Base-by-base conservation (phyloP, 495 filamentous ascomycete species). In the Thozetella sp. region DNA sequence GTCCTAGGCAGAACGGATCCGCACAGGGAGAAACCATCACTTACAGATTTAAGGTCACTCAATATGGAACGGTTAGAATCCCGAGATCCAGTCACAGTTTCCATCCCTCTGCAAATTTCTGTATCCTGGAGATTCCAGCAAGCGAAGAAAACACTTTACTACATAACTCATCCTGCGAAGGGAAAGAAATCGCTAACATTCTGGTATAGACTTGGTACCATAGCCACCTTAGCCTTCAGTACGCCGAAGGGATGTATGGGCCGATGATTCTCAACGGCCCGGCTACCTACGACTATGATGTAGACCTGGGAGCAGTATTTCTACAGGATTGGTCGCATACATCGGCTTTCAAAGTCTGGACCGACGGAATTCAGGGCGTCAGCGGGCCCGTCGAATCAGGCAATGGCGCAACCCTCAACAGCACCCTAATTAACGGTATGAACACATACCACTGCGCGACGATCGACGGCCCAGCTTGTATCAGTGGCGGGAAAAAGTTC, bases 191-290 rank as follows among this genome's bases (percentile, higher is more conserved):
- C 15, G 30, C 30, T 37, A 37, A 37, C 30, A 48, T 48, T 4
- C 43, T n/a, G 43, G 20, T 48, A 19, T 25, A 53, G 17, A 72
- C 67, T 3, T 83, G 78, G 77, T 83, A 76, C 25, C 81, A 83
- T 46, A 63, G 67, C 22, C 81, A 84, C 54, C 81, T 76, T 60
- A 66, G 63, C 19, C 72, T 72, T n/a, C 80, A 83, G 55, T 84
- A 83, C 60, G 62, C 72, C 10, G 72, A 76, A 19, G 81, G 79
- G 55, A 20, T 52, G 15, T 58, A 63, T 48, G 83, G 84, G 9
- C 66, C 80, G 3, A 67, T 86, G 50, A 67, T 81, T 40, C 76
- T 86, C 56, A 71, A 84, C 52, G 83, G 83, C 0, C 83, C 83
- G 0, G 61, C 67, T 0, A 72, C 70, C 22, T 67, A 57, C 17